Conservation (phyloP, 75 land plant species). For the Cryptomeria japonica region DNA sequence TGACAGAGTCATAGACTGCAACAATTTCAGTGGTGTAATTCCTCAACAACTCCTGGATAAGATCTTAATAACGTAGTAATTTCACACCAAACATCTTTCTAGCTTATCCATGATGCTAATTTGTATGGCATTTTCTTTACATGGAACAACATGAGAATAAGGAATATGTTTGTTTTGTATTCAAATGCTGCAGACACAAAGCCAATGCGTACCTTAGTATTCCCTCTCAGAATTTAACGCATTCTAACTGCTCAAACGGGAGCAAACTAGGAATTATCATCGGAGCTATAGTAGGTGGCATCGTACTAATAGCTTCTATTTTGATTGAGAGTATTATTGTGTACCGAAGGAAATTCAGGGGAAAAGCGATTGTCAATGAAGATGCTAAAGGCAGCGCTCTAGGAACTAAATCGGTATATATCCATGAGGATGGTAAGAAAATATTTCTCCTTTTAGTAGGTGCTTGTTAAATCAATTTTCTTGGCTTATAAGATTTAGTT, state of each 20-base stretch:
- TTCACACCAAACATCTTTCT: not conserved
- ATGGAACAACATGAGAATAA: not conserved
- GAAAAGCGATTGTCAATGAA: not conserved
- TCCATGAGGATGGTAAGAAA: not conserved
- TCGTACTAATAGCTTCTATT: not conserved
- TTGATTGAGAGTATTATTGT: not conserved
- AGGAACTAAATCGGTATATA: not conserved
- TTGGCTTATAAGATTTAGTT: too few relatives aligned
- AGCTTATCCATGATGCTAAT: not conserved
- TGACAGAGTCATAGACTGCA: not conserved
- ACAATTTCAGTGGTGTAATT: not conserved
- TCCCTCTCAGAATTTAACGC: not conserved
- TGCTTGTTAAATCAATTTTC: too few relatives aligned
- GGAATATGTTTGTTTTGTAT: not conserved
- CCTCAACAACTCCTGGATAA: not conserved
- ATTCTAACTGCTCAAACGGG: too few relatives aligned
- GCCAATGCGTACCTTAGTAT: not conserved
- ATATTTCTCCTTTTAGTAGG: not conserved
- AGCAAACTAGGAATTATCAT: not conserved
- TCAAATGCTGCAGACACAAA: not conserved
- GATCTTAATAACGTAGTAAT: not conserved
- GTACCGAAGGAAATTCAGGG: not conserved
- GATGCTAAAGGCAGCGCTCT: not conserved
- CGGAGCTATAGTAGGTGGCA: not conserved
- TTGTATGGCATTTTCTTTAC: not conserved